Percentiles rank a stretch among this genome's conserved stretches.
phyloP scores from a whole-genome alignment of 768 basidiomycete genomes.

The Hemileccinum rubropunctum region DNA sequence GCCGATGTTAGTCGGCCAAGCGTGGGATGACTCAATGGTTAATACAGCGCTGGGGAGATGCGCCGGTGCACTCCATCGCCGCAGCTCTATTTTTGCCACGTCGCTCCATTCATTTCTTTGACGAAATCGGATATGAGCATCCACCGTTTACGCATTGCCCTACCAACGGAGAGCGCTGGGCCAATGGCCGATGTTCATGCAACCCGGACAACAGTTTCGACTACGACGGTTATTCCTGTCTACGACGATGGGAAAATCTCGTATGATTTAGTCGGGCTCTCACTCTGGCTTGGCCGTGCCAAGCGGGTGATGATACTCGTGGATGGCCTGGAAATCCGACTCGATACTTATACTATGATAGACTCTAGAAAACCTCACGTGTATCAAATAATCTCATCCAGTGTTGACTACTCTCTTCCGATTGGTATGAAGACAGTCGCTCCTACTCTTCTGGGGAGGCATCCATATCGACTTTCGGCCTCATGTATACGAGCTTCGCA shows the following conservation, averaged over 20 bases:
- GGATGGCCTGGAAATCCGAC: neutral
- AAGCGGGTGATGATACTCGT: neutral
- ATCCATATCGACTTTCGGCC: no score
- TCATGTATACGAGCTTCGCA: no score
- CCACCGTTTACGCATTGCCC: conserved; percentile 30
- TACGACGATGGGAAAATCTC: conserved; percentile 20
- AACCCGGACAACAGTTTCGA: conserved; percentile 22
- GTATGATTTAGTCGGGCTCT: neutral
- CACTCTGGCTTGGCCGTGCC: neutral
- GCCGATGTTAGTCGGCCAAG: neutral
- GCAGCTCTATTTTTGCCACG: conserved; percentile 86
- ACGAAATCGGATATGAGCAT: conserved; percentile 65
- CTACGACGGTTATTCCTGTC: conserved; percentile 29
- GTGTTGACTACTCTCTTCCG: neutral
- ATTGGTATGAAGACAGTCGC: neutral
- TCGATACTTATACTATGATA: neutral
- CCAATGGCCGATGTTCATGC: conserved; percentile 23
- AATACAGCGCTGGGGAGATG: conserved; percentile 87
- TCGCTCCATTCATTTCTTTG: conserved; percentile 91
- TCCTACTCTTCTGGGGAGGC: no score
- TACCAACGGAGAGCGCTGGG: conserved; percentile 16
- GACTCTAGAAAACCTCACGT: neutral
- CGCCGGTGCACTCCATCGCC: conserved; percentile 87
- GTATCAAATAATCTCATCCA: neutral
- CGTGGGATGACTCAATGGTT: neutral